Base-by-base conservation (phyloP, 2,329 filamentous ascomycete species). In the Arachnopeziza araneosa region DNA sequence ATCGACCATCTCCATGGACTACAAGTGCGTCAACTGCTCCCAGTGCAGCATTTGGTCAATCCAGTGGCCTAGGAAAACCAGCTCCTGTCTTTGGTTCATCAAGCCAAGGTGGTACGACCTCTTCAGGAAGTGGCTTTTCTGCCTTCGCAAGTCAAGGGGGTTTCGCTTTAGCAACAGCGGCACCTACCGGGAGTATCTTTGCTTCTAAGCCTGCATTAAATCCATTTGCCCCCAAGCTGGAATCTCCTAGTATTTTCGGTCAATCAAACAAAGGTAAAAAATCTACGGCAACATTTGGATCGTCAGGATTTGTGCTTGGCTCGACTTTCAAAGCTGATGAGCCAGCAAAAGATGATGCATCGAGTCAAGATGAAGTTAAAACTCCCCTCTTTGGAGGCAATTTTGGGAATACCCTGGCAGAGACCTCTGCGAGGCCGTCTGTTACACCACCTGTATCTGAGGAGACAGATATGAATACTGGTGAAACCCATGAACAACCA, bases 331-430 rank as follows among this genome's bases (percentile, higher is more conserved):
- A 77, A 58, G 67, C 72, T 8, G 72, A 71, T 58, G 68, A 70
- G 1, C 91, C 80, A 52, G 78, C 82, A 0, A 85, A 84, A 60
- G 81, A 88, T 24, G 83, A 87, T 60, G 74, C 79, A 44, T 75
- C 80, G 19, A 70, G 74, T 23, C 71, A 73, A 23, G 72, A 73
- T n/a, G 66, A 71, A 22, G 73, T 74, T n/a, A 76, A 77, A 14
- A 78, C 78, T n/a, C 17, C 4, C 5, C 78, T 88, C 64, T 89
- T 90, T 68, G 83, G 83, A n/a, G 77, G 76, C 56, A 80, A 76
- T 10, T 89, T 91, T 71, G 78, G 80, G 7, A 80, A 81, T 60
- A 81, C 82, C 17, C 75, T 91, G 26, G 78, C 76, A 12, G 80
- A 82, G 52, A 67, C 75, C 23, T 77, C 78, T 60, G 69, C 75